Evolutionary conservation across 2,329 filamentous ascomycete genomes (phyloP).

Genomic region (Ilyonectria mors-panacis): DNA sequence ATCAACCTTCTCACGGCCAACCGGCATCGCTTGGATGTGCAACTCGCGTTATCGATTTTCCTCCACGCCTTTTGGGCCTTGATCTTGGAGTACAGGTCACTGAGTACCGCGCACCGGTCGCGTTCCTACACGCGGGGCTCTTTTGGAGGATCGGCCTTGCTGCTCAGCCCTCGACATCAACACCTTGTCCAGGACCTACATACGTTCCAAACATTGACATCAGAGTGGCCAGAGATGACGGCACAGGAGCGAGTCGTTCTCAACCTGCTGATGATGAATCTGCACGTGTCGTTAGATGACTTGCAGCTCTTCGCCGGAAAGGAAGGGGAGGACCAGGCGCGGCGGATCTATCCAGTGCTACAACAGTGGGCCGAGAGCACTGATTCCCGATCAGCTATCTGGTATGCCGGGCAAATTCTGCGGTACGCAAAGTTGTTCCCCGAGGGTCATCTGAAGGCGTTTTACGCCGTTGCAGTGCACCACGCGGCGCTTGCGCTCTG

Average conservation of each 20-base stretch:
- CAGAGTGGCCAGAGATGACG: constrained; percentile 60
- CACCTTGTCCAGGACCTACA: constrained; percentile 73
- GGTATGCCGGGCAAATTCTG: constrained; percentile 78
- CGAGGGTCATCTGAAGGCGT: constrained; percentile 70
- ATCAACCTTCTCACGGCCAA: constrained; percentile 66
- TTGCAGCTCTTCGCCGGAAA: constrained; percentile 78
- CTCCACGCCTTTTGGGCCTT: constrained; percentile 77
- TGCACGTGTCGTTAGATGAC: constrained; percentile 76
- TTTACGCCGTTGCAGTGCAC: constrained; percentile 78
- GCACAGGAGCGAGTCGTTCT: constrained; percentile 64
- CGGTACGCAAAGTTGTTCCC: constrained; percentile 71
- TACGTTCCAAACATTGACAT: constrained; percentile 61
- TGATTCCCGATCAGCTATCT: constrained; percentile 73
- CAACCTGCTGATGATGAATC: constrained; percentile 72
- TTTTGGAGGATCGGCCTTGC: constrained; percentile 58
- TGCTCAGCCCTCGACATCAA: constrained; percentile 70
- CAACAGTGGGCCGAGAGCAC: constrained; percentile 71
- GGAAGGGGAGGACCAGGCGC: constrained; percentile 76
- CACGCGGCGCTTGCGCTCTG: constrained; percentile 78
- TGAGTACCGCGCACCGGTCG: constrained; percentile 64
- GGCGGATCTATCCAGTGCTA: constrained; percentile 70
- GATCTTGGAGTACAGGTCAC: constrained; percentile 76
- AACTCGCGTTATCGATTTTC: constrained; percentile 71
- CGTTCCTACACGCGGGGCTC: constrained; percentile 62
- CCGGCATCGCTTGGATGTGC: constrained; percentile 67